phyloP scores from a whole-genome alignment of 495 filamentous ascomycete genomes.

The Xylaria flabelliformis region DNA sequence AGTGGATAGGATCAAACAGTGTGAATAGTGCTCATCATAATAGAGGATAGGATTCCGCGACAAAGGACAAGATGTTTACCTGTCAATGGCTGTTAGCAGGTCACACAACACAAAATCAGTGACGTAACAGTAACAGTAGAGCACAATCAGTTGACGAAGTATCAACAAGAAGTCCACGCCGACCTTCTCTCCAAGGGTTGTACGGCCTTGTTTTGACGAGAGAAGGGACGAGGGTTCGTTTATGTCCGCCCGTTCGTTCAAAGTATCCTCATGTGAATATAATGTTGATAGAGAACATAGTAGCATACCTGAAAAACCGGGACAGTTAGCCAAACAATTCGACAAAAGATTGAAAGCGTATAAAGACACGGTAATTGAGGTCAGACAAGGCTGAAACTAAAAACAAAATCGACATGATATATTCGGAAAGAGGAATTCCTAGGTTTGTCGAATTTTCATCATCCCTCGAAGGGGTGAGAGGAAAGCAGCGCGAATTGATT shows the following conservation, averaged over 20 bases:
- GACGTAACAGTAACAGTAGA: neutral
- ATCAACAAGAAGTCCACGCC: conserved; percentile 89
- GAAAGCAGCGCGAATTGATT: neutral
- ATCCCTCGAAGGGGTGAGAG: conserved; percentile 61
- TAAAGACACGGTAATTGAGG: conserved; percentile 40
- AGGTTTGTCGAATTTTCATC: conserved; percentile 77
- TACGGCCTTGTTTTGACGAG: conserved; percentile 76
- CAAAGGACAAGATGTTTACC: conserved; percentile 47
- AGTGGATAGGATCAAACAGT: conserved; percentile 87
- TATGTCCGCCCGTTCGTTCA: conserved; percentile 99
- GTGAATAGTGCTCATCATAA: conserved; percentile 79
- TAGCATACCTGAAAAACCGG: conserved; percentile 60
- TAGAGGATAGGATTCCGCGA: conserved; percentile 34
- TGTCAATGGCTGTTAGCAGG: conserved; percentile 47
- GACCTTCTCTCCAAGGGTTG: conserved; percentile 79
- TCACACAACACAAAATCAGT: neutral
- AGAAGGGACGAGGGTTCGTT: conserved; percentile 67
- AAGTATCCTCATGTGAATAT: conserved; percentile 78
- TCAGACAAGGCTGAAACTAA: conserved; percentile 99
- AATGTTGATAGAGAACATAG: conserved; percentile 36
- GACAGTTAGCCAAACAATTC: conserved; percentile 43
- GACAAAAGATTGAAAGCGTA: conserved; percentile 31
- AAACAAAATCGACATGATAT: conserved; percentile 85
- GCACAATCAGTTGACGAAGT: conserved; percentile 89
- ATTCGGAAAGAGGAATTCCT: conserved; percentile 99